phyloP scores from a whole-genome alignment of 768 basidiomycete genomes.

The Trichaptum fuscoviolaceum region DNA sequence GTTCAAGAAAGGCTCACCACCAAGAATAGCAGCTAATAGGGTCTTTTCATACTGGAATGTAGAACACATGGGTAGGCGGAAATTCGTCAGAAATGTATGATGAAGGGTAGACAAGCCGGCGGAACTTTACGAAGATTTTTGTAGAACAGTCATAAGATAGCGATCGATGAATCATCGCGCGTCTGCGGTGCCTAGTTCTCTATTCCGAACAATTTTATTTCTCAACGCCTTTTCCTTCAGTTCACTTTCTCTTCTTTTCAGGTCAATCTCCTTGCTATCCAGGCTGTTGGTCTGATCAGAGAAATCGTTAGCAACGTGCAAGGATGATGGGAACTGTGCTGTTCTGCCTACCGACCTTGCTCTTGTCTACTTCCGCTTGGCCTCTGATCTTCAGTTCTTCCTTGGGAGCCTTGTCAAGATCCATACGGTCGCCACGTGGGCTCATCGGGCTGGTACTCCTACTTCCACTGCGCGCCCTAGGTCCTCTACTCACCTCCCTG shows the following conservation, averaged over 20 bases:
- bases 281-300: not conserved
- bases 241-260: conserved; percentile 71
- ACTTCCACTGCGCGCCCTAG: conserved; percentile 22
- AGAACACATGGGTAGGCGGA: not conserved
- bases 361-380: conserved; percentile 51
- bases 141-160: not conserved
- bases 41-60: not conserved
- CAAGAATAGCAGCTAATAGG: not conserved
- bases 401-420: conserved; percentile 23
- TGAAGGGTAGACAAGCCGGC: not conserved
- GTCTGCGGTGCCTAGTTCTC: conserved; percentile 39
- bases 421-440: conserved; percentile 19
- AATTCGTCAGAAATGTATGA: not conserved
- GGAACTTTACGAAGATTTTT: not conserved
- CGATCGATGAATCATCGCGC: not conserved
- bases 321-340: not conserved
- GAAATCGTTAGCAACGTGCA: not conserved
- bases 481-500: conserved; percentile 26
- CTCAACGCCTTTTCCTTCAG: conserved; percentile 76
- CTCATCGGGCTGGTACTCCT: conserved; percentile 20
- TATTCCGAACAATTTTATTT: conserved; percentile 74
- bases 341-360: conserved; percentile 20
- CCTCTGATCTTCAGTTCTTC: conserved; percentile 74
- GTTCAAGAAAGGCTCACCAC: not conserved
- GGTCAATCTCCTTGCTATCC: conserved; percentile 29